Conservation (phyloP, 805 yeast genomes). For the Scheffersomyces stipitis region DNA sequence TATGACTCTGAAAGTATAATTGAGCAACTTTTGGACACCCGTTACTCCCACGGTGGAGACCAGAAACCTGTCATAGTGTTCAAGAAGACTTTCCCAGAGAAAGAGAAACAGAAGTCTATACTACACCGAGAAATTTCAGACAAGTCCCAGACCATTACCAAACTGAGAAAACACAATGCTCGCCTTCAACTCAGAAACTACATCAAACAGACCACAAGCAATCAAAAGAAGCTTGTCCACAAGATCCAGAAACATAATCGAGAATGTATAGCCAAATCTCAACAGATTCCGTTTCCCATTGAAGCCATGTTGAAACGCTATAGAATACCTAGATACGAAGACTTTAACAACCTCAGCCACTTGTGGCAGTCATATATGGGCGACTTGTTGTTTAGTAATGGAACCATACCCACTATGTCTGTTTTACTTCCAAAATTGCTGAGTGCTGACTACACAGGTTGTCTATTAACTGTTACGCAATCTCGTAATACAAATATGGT, state of each 20-base stretch:
- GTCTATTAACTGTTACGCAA: constrained; percentile 57
- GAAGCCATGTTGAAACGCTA: constrained; percentile 20
- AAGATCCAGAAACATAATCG: constrained; percentile 33
- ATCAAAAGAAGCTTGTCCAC: constrained; percentile 40
- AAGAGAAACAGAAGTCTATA: constrained; percentile 9
- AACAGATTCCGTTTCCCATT: constrained; percentile 24
- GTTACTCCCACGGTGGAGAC: constrained; percentile 47
- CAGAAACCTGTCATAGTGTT: constrained; percentile 45
- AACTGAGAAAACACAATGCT: constrained; percentile 23
- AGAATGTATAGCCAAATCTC: constrained; percentile 14
- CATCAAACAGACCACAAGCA: constrained; percentile 32
- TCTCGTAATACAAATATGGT: constrained; percentile 56
- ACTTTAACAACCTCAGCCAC: constrained; percentile 53
- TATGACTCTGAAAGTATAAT: constrained; percentile 38
- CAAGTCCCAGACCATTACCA: constrained; percentile 18
- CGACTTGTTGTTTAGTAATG: constrained; percentile 48
- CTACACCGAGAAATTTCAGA: constrained; percentile 3
- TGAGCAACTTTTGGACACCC: constrained; percentile 38
- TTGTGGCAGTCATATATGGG: constrained; percentile 74
- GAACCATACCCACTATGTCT: constrained; percentile 22
- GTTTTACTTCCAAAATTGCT: constrained; percentile 57
- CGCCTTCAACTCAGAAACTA: constrained; percentile 45
- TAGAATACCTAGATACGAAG: constrained; percentile 44
- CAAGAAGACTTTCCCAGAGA: constrained; percentile 3
- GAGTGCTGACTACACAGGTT: constrained; percentile 80